Evolutionary conservation across 2,329 filamentous ascomycete species (phyloP).

Genomic region (Stachybotrys echinatus): DNA sequence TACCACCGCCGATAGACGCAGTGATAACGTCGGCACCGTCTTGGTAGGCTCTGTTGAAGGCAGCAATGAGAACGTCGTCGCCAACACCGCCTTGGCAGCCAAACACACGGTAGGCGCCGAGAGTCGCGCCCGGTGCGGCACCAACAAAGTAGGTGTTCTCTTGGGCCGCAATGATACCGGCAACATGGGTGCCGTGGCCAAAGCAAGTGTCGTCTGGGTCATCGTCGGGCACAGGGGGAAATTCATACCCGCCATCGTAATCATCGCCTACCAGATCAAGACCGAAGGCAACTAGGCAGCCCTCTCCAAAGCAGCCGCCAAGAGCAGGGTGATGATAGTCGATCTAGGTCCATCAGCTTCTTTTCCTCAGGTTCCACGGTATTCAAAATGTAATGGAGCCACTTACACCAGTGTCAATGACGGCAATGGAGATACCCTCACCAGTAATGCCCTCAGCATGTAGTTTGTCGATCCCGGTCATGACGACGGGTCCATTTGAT

Average conservation of each 20-base stretch:
- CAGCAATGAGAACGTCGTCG: constrained; percentile 53
- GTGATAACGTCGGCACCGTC: constrained; percentile 55
- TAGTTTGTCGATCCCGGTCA: constrained; percentile 52
- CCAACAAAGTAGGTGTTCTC: constrained; percentile 49
- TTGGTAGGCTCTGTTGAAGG: constrained; percentile 55
- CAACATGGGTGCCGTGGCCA: constrained; percentile 58
- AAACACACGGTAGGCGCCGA: constrained; percentile 54
- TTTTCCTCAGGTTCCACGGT: too few relatives aligned
- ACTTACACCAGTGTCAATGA: constrained; percentile 50
- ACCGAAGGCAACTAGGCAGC: constrained; percentile 53
- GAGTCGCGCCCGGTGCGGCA: constrained; percentile 48
- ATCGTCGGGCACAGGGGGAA: constrained; percentile 38
- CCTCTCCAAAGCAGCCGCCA: constrained; percentile 57
- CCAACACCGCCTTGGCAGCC: constrained; percentile 47
- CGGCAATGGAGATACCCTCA: constrained; percentile 45
- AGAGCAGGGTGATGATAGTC: constrained; percentile 60
- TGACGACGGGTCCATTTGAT: constrained; percentile 44
- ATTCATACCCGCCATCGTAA: constrained; percentile 33
- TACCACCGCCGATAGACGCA: constrained; percentile 43
- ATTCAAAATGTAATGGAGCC: too few relatives aligned
- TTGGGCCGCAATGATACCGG: constrained; percentile 58
- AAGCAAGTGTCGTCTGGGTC: constrained; percentile 48
- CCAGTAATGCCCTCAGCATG: constrained; percentile 41
- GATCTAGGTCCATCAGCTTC: too few relatives aligned
- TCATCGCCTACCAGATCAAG: constrained; percentile 54